phyloP scores from a whole-genome alignment of 768 basidiomycete genomes.

The Tulasnella sp. region DNA sequence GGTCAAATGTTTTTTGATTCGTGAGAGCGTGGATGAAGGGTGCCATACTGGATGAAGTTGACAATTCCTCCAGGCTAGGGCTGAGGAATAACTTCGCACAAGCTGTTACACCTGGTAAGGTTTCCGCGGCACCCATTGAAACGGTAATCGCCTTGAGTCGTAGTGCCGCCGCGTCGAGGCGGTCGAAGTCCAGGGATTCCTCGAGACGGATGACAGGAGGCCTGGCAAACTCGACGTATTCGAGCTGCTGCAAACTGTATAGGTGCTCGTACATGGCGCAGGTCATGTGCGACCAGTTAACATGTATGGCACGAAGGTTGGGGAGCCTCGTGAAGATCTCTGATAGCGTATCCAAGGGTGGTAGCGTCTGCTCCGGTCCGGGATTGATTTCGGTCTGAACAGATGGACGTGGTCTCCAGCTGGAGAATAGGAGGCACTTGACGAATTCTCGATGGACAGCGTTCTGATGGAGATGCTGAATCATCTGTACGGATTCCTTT shows the following conservation, averaged over 20 bases:
- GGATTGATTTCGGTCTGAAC: not conserved
- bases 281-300: not conserved
- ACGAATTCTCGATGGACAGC: not conserved
- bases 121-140: not conserved
- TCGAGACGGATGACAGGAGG: not conserved
- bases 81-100: not conserved
- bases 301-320: not conserved
- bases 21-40: not conserved
- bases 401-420: not conserved
- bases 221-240: not conserved
- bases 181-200: not conserved
- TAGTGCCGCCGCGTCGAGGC: not conserved
- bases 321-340: not conserved
- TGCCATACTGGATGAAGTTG: not conserved
- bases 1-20: not conserved
- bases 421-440: not conserved
- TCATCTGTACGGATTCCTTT: not conserved
- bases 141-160: not conserved
- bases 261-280: conserved; percentile 9
- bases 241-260: not conserved
- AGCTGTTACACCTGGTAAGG: not conserved
- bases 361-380: not conserved
- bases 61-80: not conserved
- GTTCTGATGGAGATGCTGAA: not conserved
- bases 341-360: not conserved